phyloP scores from a whole-genome alignment of 2,329 filamentous ascomycete species.

The Falciphora oryzae region DNA sequence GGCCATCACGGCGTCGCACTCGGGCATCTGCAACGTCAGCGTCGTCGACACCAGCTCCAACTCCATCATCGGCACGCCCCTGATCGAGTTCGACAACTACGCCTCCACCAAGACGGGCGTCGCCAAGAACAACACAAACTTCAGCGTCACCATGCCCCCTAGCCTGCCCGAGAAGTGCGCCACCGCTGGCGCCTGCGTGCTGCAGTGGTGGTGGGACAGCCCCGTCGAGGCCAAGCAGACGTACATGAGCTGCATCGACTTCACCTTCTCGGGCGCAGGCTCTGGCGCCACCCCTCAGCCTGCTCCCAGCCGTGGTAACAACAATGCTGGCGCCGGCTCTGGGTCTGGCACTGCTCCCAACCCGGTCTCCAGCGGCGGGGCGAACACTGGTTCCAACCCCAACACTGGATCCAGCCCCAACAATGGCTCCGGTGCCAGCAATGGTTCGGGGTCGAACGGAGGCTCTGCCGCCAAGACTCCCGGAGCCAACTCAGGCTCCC shows the following conservation, averaged over 20 bases:
- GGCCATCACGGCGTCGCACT: conserved; percentile 46
- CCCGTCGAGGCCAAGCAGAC: conserved; percentile 38
- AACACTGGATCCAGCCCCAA: too few relatives aligned
- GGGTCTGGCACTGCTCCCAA: too few relatives aligned
- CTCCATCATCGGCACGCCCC: conserved; percentile 38
- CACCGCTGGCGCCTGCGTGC: conserved; percentile 39
- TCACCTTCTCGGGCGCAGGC: conserved; percentile 21
- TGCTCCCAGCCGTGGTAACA: neutral
- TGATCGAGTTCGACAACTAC: conserved; percentile 44
- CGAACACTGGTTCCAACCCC: too few relatives aligned
- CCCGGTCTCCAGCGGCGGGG: too few relatives aligned
- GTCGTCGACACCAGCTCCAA: conserved; percentile 45
- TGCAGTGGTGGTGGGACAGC: conserved; percentile 49
- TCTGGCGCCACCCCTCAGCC: neutral
- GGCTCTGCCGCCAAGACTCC: too few relatives aligned
- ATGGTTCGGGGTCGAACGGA: too few relatives aligned
- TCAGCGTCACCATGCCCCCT: conserved; percentile 47
- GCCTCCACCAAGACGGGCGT: conserved; percentile 39
- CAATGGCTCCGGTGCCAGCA: too few relatives aligned
- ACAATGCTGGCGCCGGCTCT: too few relatives aligned
- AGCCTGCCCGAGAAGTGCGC: conserved; percentile 38
- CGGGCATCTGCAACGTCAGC: conserved; percentile 48
- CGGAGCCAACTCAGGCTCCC: too few relatives aligned
- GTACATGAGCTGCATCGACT: conserved; percentile 52
- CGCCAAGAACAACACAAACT: conserved; percentile 38